Percentiles rank a stretch among this genome's conserved stretches.
Conservation (phyloP, 345 rosid species). For the Pistacia atlantica region DNA sequence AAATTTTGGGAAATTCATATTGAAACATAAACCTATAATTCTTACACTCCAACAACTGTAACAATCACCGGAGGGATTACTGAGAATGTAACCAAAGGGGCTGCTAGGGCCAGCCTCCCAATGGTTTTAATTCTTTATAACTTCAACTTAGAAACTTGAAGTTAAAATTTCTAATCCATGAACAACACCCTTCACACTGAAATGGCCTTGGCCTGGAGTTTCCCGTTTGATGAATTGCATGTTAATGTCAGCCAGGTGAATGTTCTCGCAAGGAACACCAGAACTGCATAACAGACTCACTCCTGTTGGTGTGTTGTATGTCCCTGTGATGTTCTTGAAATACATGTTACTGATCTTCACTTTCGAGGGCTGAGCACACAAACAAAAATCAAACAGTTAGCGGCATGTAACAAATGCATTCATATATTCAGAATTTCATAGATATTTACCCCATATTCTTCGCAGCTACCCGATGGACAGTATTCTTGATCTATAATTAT, state of each 20-base stretch:
- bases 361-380: conserved; percentile 37
- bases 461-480: conserved; percentile 43
- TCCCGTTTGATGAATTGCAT: conserved; percentile 18
- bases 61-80: too few relatives aligned
- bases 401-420: not conserved
- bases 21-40: too few relatives aligned
- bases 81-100: too few relatives aligned
- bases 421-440: not conserved
- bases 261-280: conserved; percentile 42
- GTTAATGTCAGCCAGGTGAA: conserved; percentile 30
- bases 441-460: conserved; percentile 26
- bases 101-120: too few relatives aligned
- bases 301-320: conserved; percentile 40
- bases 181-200: conserved; percentile 36
- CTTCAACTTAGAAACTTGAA: too few relatives aligned
- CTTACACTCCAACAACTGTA: too few relatives aligned
- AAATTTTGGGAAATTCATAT: too few relatives aligned
- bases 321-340: conserved; percentile 53
- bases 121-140: too few relatives aligned
- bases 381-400: not conserved
- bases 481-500: conserved; percentile 58
- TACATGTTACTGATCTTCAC: conserved; percentile 48
- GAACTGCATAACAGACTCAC: conserved; percentile 53
- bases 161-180: conserved; percentile 30
- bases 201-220: conserved; percentile 9